Conservation (phyloP, 495 filamentous ascomycete species). For the Hypoxylon lenormandii region DNA sequence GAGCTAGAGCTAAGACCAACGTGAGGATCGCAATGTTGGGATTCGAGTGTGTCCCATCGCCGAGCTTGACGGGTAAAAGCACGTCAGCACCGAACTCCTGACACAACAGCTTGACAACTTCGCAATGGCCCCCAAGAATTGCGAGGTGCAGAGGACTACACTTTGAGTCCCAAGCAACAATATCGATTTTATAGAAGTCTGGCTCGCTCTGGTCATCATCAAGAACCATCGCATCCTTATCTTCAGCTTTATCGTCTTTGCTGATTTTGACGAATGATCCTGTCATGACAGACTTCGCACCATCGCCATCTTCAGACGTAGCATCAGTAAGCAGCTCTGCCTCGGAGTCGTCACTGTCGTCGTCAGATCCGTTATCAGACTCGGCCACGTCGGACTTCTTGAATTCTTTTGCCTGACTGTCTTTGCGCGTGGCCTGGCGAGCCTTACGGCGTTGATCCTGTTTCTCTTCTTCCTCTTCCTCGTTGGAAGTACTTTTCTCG, state of each 20-base stretch:
- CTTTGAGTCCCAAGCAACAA: conserved; percentile 78
- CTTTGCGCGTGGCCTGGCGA: conserved; percentile 13
- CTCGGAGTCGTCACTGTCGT: conserved; percentile 51
- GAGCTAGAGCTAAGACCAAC: conserved; percentile 68
- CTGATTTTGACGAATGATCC: conserved; percentile 77
- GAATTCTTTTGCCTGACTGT: conserved; percentile 4
- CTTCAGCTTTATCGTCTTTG: conserved; percentile 51
- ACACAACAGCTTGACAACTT: conserved; percentile 75
- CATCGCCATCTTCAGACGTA: conserved; percentile 54
- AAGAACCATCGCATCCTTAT: conserved; percentile 48
- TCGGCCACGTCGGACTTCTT: conserved; percentile 35
- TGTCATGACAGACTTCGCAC: conserved; percentile 64
- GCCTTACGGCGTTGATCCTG: conserved; percentile 62
- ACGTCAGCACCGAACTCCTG: conserved; percentile 79
- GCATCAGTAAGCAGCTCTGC: conserved; percentile 55
- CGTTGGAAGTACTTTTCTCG: conserved; percentile 75
- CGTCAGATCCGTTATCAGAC: conserved; percentile 44
- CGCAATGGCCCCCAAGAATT: conserved; percentile 74
- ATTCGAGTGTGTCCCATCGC: conserved; percentile 57
- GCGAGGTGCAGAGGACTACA: conserved; percentile 80
- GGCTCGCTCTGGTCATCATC: conserved; percentile 74
- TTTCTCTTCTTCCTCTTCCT: conserved; percentile 72
- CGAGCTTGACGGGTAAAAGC: conserved; percentile 73
- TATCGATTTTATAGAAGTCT: conserved; percentile 81
- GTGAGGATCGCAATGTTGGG: conserved; percentile 71